Evolutionary conservation across 2,329 filamentous ascomycete species (phyloP), one percentile per base, ranked within the genome.

Genomic region (Madurella mycetomatis): DNA sequence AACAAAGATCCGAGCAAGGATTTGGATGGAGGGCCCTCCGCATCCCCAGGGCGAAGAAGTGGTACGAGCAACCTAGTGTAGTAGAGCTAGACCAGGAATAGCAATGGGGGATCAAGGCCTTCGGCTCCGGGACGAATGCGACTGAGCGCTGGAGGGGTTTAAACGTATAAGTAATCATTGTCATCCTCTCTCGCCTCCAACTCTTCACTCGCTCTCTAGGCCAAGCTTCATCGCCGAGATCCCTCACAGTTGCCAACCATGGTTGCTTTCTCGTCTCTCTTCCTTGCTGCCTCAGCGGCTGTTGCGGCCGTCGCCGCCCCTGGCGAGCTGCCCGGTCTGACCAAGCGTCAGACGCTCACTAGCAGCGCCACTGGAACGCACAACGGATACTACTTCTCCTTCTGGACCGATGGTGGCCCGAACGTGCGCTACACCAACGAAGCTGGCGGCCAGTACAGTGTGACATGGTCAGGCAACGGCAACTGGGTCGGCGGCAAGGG

Each of bases 361-460:
- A 65, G 72, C 50, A 77, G 72, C 59, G 67, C 70, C 13, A 78
- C 75, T 2, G 81, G 80, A 47, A 78, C 72, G 7, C 71, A 78
- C 70, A 77, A 81, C 62, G 80, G 80, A 51, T 84, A 75, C 71
- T 84, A 78, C 72, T 84, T 80, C 68, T 81, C 77, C 9, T 83
- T 75, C 72, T 85, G 79, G 79, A 81, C 76, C 52, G 80, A 84
- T 55, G 76, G 76, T 31, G 71, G 67, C n/a, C 73, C 70, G 39
- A 64, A 69, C 41, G 76, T 79, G 8, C 76, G 70, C 40, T 84
- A 84, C 71, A 80, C 75, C 64, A 84, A 83, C 67, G 76, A 73
- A 17, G 66, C 67, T 4, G 75, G 67, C 17, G 80, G 81, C 19
- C 65, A 67, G 56, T 82, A 81, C 72, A 75, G 70, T 57, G 70